These are phyloP conservation scores for Backusella tarrabulga DNA, from an alignment of 192 early-diverging fungal genomes.

Conservation along the genomic window DNA sequence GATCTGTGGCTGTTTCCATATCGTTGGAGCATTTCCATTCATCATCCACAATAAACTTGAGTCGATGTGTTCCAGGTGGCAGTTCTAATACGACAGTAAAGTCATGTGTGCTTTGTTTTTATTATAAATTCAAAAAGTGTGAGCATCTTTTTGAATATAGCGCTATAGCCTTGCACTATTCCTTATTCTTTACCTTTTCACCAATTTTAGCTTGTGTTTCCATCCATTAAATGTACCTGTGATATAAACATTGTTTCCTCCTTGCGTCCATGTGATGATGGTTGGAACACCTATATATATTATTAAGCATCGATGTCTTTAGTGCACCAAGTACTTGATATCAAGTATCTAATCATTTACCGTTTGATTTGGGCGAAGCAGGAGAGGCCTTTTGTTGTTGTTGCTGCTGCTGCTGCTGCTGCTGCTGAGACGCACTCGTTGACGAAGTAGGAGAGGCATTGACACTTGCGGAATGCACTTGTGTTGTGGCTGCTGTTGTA, in stretches of 20 bases:
- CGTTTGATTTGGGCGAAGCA: neutral
- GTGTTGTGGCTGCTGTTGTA: neutral
- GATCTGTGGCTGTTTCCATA: conserved; percentile 86
- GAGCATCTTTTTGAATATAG: too few species aligned
- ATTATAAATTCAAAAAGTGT: too few species aligned
- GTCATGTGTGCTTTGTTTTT: conserved; percentile 57
- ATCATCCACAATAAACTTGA: conserved; percentile 98
- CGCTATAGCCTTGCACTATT: too few species aligned
- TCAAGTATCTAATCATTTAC: neutral
- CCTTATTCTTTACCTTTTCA: conserved; percentile 44
- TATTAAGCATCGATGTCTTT: neutral
- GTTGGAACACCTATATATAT: conserved; percentile 65
- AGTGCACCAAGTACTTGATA: too few species aligned
- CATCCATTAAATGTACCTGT: conserved; percentile 98
- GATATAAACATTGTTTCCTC: conserved; percentile 83
- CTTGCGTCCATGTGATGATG: conserved; percentile 86
- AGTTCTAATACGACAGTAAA: conserved; percentile 84
- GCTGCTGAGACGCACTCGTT: neutral
- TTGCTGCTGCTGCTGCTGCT: neutral
- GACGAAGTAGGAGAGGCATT: conserved; percentile 1
- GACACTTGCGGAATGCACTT: neutral
- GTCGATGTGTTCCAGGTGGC: conserved; percentile 90
- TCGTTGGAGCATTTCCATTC: conserved; percentile 97
- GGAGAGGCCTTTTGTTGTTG: neutral
- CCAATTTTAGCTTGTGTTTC: conserved; percentile 88